Conservation (phyloP, 192 early-diverging fungal genomes). For the Diversispora eburnea region DNA sequence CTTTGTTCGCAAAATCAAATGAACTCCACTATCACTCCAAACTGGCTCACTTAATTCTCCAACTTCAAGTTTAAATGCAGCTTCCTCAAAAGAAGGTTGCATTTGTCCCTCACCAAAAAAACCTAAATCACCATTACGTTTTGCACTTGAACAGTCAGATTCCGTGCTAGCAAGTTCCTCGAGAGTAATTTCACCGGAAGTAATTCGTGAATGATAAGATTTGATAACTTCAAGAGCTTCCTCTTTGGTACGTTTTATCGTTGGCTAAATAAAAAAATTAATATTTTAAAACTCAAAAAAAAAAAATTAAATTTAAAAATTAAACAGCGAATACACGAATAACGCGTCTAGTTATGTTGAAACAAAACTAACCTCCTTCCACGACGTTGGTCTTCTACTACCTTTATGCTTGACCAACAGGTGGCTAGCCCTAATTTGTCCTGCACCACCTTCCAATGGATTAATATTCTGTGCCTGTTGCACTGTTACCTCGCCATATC, state of each 20-base stretch:
- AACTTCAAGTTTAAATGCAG: constrained; percentile 78
- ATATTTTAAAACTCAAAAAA: neutral
- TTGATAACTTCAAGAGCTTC: constrained; percentile 75
- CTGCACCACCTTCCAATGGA: constrained; percentile 15
- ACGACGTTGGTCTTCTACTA: constrained; percentile 83
- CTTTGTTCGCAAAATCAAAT: constrained; percentile 87
- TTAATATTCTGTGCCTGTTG: constrained; percentile 7
- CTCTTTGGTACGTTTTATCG: constrained; percentile 88
- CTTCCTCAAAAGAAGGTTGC: constrained; percentile 89
- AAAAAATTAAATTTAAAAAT: neutral
- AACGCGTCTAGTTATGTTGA: neutral
- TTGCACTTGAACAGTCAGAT: constrained; percentile 92
- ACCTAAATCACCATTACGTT: constrained; percentile 82
- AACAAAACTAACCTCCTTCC: constrained; percentile 65
- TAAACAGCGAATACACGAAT: neutral
- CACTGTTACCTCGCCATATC: constrained; percentile 31
- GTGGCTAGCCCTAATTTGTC: constrained; percentile 76
- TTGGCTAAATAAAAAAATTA: constrained; percentile 48
- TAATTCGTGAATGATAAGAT: constrained; percentile 63
- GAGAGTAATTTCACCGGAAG: constrained; percentile 58
- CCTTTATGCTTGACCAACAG: constrained; percentile 87
- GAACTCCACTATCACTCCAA: constrained; percentile 88
- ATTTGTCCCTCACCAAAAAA: constrained; percentile 85
- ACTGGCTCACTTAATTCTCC: constrained; percentile 80
- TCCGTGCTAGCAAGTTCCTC: constrained; percentile 69